Conservation (phyloP, 495 filamentous ascomycete genomes). For the Aspergillus saccharolyticus region DNA sequence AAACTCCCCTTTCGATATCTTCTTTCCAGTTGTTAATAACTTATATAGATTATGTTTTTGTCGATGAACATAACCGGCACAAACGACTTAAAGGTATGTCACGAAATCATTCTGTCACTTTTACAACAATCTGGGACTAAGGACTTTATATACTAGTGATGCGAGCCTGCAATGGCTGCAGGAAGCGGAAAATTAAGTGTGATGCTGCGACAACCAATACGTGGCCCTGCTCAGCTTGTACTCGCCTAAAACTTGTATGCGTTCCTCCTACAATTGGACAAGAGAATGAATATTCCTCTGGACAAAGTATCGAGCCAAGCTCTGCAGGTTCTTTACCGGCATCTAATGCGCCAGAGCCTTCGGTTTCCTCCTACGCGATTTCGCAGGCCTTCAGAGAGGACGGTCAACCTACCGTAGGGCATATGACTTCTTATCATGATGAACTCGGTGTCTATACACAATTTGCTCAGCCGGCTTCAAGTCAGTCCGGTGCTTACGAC, state of each 20-base stretch:
- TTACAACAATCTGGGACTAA: neutral
- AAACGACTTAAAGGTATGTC: slow-evolving; percentile 87
- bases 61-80: slow-evolving; percentile 98
- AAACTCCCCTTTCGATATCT: neutral
- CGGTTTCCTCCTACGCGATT: slow-evolving; percentile 30
- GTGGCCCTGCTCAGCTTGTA: slow-evolving; percentile 95
- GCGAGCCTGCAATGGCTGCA: slow-evolving; percentile 96
- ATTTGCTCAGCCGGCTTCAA: slow-evolving; percentile 37
- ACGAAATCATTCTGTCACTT: neutral
- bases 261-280: slow-evolving; percentile 85
- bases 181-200: slow-evolving; percentile 81
- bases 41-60: slow-evolving; percentile 89
- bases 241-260: slow-evolving; percentile 87
- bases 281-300: slow-evolving; percentile 63
- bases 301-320: slow-evolving; percentile 25
- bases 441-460: slow-evolving; percentile 34
- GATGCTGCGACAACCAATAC: slow-evolving; percentile 97
- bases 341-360: slow-evolving; percentile 23
- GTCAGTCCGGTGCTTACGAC: slow-evolving; percentile 73
- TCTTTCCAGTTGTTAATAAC: slow-evolving; percentile 5
- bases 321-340: slow-evolving; percentile 18
- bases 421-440: slow-evolving; percentile 30
- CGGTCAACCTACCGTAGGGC: slow-evolving; percentile 22
- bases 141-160: slow-evolving; percentile 62
- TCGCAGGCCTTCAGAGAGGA: slow-evolving; percentile 26